phyloP scores from a whole-genome alignment of 805 yeast genomes.

The Ogataea paradorogensis region DNA sequence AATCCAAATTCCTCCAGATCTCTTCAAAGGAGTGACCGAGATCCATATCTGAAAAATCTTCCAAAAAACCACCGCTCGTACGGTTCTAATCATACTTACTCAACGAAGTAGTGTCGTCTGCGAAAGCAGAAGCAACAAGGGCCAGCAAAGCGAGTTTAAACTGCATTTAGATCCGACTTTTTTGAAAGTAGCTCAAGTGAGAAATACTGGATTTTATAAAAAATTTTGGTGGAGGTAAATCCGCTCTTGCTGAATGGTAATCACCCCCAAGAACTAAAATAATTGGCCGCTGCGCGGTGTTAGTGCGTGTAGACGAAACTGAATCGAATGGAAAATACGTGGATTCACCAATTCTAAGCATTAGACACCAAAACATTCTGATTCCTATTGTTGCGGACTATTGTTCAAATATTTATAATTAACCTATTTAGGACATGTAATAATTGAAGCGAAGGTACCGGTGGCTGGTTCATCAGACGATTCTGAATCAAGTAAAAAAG shows the following conservation, averaged over 20 bases:
- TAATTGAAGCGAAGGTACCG: neutral
- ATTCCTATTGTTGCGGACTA: constrained; percentile 3
- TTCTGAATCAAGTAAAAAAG: constrained; percentile 4
- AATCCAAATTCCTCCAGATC: neutral
- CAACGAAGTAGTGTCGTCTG: constrained; percentile 36
- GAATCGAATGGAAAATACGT: constrained; percentile 2
- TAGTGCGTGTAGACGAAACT: neutral
- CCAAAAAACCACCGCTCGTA: neutral
- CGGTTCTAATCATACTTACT: constrained; percentile 30
- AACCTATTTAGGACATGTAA: constrained; percentile 1
- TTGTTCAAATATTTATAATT: constrained; percentile 7
- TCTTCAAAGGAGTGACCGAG: neutral
- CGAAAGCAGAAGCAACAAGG: constrained; percentile 46
- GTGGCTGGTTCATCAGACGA: constrained; percentile 3
- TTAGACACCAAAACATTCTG: neutral
- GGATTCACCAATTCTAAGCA: constrained; percentile 5
- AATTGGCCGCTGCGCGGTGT: constrained; percentile 8
- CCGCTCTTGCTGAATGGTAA: constrained; percentile 2
- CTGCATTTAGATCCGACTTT: constrained; percentile 42
- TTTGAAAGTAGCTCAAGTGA: constrained; percentile 3
- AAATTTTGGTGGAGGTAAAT: constrained; percentile 9
- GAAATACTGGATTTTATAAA: constrained; percentile 11
- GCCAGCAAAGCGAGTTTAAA: constrained; percentile 51
- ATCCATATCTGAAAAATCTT: constrained; percentile 4
- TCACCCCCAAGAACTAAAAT: constrained; percentile 8